phyloP scores from a whole-genome alignment of 345 rosid genomes.

The Litchi chinensis region DNA sequence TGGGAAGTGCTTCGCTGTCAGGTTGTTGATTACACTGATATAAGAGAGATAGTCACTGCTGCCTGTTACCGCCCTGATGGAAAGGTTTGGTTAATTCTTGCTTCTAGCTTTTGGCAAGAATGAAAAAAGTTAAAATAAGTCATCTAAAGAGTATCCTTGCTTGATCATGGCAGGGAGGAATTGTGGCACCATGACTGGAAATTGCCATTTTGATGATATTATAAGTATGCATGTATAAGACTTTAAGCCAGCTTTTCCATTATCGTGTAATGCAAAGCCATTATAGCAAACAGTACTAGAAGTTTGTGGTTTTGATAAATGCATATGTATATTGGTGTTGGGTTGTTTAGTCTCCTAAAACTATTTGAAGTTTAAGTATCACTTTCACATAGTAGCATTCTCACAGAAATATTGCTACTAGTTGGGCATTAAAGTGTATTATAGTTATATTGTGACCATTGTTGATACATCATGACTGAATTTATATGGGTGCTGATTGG shows the following conservation, averaged over 20 bases:
- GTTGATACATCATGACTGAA: background rate
- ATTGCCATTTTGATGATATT: slow-evolving; percentile 59
- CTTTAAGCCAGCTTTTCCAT: slow-evolving; percentile 8
- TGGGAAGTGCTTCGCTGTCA: slow-evolving; percentile 60
- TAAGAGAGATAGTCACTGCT: slow-evolving; percentile 76
- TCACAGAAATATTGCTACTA: no score
- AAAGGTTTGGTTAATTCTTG: slow-evolving; percentile 43
- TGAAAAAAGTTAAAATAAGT: background rate
- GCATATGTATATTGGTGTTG: background rate
- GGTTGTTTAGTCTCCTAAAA: background rate
- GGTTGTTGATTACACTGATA: slow-evolving; percentile 66
- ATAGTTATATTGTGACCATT: no score
- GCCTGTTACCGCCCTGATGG: slow-evolving; percentile 65
- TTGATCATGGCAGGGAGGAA: slow-evolving; percentile 51
- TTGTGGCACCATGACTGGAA: slow-evolving; percentile 69
- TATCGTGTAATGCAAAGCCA: no score
- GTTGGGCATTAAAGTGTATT: no score
- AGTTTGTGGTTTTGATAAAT: background rate
- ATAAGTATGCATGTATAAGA: slow-evolving; percentile 42
- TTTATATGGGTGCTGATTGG: background rate
- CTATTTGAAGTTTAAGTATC: no score
- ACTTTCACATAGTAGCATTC: no score
- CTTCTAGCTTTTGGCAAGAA: background rate
- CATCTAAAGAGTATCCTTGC: slow-evolving; percentile 17
- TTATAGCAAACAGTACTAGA: background rate